A percentile compares a stretch with the other conserved stretches of the same genome.
Conservation (phyloP, 306 rosid species). For the Rosa persica region DNA sequence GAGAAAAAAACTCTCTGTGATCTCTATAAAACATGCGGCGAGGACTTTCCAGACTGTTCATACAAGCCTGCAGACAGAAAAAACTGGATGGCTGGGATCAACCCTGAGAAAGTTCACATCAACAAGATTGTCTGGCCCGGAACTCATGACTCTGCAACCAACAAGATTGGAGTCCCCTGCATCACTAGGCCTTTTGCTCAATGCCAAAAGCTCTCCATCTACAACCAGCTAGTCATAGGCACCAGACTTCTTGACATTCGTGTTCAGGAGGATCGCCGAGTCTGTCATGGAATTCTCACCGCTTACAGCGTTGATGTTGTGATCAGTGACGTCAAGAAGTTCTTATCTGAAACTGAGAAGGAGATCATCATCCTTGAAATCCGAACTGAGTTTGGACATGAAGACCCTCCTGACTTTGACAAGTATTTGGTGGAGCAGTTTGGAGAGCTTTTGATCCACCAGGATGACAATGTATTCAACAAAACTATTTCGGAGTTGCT, state of each 20-base stretch:
- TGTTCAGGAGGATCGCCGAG: constrained; percentile 52
- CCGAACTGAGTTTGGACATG: constrained; percentile 75
- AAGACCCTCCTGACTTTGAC: constrained; percentile 79
- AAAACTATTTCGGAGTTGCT: constrained; percentile 62
- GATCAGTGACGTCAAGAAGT: constrained; percentile 54
- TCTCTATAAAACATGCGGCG: constrained; percentile 40
- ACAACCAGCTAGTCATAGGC: constrained; percentile 59
- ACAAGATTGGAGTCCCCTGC: constrained; percentile 68
- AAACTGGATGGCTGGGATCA: constrained; percentile 68
- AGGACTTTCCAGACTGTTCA: constrained; percentile 55
- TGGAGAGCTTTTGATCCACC: constrained; percentile 63
- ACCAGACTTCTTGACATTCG: constrained; percentile 68
- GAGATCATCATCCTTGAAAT: constrained; percentile 80
- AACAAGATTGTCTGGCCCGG: constrained; percentile 86
- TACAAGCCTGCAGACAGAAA: constrained; percentile 66
- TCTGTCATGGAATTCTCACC: constrained; percentile 78
- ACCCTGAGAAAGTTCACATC: constrained; percentile 45
- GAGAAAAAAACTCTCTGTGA: constrained; percentile 52
- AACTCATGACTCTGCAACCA: constrained; percentile 87
- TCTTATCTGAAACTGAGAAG: constrained; percentile 53
- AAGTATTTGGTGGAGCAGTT: constrained; percentile 59
- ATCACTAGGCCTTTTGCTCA: constrained; percentile 88
- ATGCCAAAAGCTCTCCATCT: constrained; percentile 75
- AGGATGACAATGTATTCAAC: constrained; percentile 59
- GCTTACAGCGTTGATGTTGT: constrained; percentile 68